A percentile compares a stretch with the other conserved stretches of the same genome.
phyloP scores from a whole-genome alignment of 2,329 filamentous ascomycete genomes.

The Cytospora chrysosperma region DNA sequence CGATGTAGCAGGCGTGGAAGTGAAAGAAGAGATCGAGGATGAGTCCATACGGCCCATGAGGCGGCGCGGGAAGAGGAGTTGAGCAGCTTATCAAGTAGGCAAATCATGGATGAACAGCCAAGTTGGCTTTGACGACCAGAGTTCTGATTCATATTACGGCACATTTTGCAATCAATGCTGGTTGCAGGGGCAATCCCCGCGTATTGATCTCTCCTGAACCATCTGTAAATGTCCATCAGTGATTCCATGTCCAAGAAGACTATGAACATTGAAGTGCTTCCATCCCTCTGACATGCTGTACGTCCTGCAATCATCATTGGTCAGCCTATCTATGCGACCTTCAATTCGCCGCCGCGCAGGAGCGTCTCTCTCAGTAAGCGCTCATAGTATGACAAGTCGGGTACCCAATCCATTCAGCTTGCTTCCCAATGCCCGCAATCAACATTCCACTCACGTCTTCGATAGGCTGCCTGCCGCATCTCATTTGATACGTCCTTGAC shows the following conservation, averaged over 20 bases:
- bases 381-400: not conserved
- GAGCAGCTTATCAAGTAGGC: not conserved
- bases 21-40: slow-evolving; percentile 30
- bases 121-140: not conserved
- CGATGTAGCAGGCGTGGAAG: slow-evolving; percentile 23
- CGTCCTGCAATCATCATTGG: not conserved
- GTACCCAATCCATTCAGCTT: not conserved
- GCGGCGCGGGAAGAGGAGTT: slow-evolving; percentile 22
- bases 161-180: too few relatives aligned
- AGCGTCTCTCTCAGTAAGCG: not conserved
- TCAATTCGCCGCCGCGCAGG: not conserved
- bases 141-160: not conserved
- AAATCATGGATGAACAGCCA: too few relatives aligned
- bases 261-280: too few relatives aligned
- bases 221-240: not conserved
- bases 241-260: too few relatives aligned
- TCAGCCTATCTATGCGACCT: not conserved
- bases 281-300: too few relatives aligned
- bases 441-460: not conserved
- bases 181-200: too few relatives aligned
- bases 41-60: slow-evolving; percentile 22
- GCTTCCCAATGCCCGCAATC: not conserved
- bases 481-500: slow-evolving; percentile 90
- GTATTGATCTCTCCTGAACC: not conserved
- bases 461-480: not conserved